Evolutionary conservation across 495 filamentous ascomycete species (phyloP).

Genomic region (Zalerion maritima): DNA sequence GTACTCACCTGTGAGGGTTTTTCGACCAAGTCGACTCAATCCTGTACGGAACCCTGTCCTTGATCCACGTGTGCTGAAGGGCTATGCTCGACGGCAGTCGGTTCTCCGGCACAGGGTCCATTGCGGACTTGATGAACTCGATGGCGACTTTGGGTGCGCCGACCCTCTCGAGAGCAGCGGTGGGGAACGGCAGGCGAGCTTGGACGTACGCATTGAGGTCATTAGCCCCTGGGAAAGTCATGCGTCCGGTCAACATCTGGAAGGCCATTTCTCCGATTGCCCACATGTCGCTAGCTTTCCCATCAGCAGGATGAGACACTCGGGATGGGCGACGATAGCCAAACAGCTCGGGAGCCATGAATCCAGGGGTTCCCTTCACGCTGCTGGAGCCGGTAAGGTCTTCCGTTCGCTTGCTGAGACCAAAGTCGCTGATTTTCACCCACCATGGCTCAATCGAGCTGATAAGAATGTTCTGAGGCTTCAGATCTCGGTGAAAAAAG

Average conservation of each 20-base stretch:
- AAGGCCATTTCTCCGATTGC: constrained; percentile 2
- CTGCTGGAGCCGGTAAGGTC: constrained; percentile 13
- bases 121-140: background rate
- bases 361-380: constrained; percentile 18
- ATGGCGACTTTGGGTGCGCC: background rate
- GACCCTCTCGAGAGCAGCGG: background rate
- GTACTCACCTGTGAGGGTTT: no score
- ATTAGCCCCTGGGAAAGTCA: background rate
- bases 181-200: no score
- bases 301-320: no score
- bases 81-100: no score
- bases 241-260: constrained; percentile 1
- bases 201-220: background rate
- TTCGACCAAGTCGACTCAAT: no score
- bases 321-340: constrained; percentile 5
- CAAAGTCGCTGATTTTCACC: constrained; percentile 40
- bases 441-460: constrained; percentile 16
- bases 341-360: constrained; percentile 25
- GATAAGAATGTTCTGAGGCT: constrained; percentile 23
- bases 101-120: background rate
- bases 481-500: constrained; percentile 36
- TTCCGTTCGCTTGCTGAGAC: constrained; percentile 26
- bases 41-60: no score
- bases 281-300: constrained; percentile 4
- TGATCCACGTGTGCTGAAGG: no score